Conservation (phyloP, 108 stramenopile species). For the Pseudonitzschia delicatissima region DNA sequence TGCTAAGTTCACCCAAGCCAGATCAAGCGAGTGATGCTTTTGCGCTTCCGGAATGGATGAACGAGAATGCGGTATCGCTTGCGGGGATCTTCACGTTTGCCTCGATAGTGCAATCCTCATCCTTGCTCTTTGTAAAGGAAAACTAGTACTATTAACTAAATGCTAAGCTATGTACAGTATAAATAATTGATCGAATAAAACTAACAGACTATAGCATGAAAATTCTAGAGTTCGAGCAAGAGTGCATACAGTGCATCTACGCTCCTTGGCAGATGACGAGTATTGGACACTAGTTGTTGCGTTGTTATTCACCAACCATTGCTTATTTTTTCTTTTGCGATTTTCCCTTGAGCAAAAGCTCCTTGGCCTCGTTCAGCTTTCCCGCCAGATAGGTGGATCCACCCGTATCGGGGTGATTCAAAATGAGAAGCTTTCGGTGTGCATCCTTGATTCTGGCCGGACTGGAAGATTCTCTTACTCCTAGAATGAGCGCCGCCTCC, state of each 20-base stretch:
- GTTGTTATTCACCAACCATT: too few relatives aligned
- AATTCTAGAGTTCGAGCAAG: too few relatives aligned
- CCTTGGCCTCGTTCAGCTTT: conserved; percentile 99
- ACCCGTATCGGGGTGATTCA: conserved; percentile 99
- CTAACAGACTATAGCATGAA: too few relatives aligned
- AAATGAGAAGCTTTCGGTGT: conserved; percentile 91
- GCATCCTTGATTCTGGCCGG: conserved; percentile 93
- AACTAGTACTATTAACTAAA: too few relatives aligned
- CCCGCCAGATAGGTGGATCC: conserved; percentile 94
- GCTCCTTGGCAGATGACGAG: too few relatives aligned
- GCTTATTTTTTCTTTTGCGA: conserved; percentile 14
- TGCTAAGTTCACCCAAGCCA: not conserved
- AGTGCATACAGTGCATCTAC: too few relatives aligned
- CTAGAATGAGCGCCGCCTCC: conserved; percentile 97
- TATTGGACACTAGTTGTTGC: too few relatives aligned
- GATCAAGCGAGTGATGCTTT: not conserved
- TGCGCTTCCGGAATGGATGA: conserved; percentile 10
- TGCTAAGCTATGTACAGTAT: not conserved
- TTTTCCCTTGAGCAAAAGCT: conserved; percentile 89
- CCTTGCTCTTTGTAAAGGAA: not conserved
- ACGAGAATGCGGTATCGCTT: not conserved
- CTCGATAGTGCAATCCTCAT: conserved; percentile 5
- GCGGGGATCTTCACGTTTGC: conserved; percentile 1
- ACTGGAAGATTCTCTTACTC: conserved; percentile 90
- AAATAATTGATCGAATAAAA: too few relatives aligned